Evolutionary conservation across 768 basidiomycete genomes (phyloP), one percentile per base, ranked within the genome.

Genomic region (Russula emetica): DNA sequence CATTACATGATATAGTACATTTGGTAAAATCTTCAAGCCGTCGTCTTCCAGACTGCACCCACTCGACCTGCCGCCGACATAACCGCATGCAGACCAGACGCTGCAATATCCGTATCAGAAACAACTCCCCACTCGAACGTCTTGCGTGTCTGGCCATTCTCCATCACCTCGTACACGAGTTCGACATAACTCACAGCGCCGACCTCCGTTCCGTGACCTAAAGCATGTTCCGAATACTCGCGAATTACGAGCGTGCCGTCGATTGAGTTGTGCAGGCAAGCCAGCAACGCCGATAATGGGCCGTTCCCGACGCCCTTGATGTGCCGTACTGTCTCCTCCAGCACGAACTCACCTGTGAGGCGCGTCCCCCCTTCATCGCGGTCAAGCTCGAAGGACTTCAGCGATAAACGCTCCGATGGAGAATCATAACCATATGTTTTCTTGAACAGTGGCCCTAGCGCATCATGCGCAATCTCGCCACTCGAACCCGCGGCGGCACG

Each of bases 101-200:
- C 86, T 1, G 94, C 92, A 72, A 98, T 98, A 78, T 98, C 94
- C 51, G 87, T 86, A 71, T 98, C 93, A 24, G 86, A 85, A 14
- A 89, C 86, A 50, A 98, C 88, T 69, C 96, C 97, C 97, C 97
- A 99, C 14, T 82, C 80, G 62, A 77, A 80, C 63, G 72, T 73
- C 70, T 79, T 82, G 72, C 83, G 84, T 66, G 78, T 79, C 64
- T 75, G 73, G 34, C 80, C 85, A 22, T 78, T 76, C 24, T 74
- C 74, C 65, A 86, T 85, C 70, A 79, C 75, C 66, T 85, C 84
- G 71, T 88, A 85, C 66, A 89, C 76, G 63, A 99, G 76, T 74
- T 98, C 94, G 67, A 99, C 92, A 71, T 95, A 99, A 4, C 92
- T 94, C 24, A 92, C 97, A 0, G 97, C 97, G 66, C 85, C 81